phyloP scores from a whole-genome alignment of 2,329 filamentous ascomycete genomes.

The Fusarium sp. region DNA sequence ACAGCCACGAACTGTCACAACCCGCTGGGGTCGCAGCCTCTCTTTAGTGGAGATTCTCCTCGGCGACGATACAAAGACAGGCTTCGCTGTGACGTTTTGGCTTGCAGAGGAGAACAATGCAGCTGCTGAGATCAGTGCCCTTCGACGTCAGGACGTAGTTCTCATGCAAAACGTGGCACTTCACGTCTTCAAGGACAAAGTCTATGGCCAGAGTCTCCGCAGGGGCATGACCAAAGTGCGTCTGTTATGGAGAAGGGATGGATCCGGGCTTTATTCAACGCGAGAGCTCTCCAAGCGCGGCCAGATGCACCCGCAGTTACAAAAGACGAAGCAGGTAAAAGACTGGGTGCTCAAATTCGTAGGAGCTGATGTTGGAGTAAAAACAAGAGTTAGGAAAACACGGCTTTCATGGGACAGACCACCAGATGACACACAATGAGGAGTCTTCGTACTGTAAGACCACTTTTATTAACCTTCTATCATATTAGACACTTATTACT shows the following conservation, averaged over 20 bases:
- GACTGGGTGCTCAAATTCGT: constrained; percentile 82
- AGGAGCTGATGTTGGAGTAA: constrained; percentile 46
- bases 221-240: constrained; percentile 74
- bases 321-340: constrained; percentile 73
- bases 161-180: constrained; percentile 83
- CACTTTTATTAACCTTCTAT: constrained; percentile 14
- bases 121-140: constrained; percentile 48
- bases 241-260: constrained; percentile 66
- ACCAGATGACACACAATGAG: constrained; percentile 53
- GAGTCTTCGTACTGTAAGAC: not conserved
- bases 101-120: constrained; percentile 56
- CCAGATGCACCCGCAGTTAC: constrained; percentile 59
- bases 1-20: constrained; percentile 72
- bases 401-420: constrained; percentile 51
- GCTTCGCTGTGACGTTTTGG: constrained; percentile 89
- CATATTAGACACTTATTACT: constrained; percentile 14
- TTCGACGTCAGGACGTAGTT: constrained; percentile 79
- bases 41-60: constrained; percentile 81
- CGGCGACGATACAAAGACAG: constrained; percentile 84
- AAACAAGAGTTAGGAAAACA: constrained; percentile 13
- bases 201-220: constrained; percentile 85
- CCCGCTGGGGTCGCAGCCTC: constrained; percentile 68
- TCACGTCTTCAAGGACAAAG: constrained; percentile 76
- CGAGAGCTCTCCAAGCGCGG: constrained; percentile 54
- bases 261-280: constrained; percentile 65